Base-by-base conservation (phyloP, 192 early-diverging fungal genomes). In the Coemansia sp. region DNA sequence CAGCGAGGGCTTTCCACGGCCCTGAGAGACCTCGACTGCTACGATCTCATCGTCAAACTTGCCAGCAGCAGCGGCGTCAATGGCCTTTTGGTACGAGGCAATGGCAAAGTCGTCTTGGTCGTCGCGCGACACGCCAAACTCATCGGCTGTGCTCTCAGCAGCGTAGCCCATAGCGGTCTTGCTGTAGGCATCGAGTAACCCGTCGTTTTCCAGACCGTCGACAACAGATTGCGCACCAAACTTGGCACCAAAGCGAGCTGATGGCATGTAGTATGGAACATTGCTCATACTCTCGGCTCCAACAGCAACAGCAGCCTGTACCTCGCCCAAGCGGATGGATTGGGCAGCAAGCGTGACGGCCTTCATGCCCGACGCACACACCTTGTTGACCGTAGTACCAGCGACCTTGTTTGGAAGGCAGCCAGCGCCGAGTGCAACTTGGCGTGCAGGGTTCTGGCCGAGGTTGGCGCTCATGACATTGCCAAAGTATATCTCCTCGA, bases 381-480 rank as follows among this genome's bases (percentile, higher is more conserved):
- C 91, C 78, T 93, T 93, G 84, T 92, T 93, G 68, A 94, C 89
- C 5, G 91, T 91, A 5, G 91, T 93, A 51, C 89, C 85, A 44
- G 89, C 79, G 20, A 88, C 86, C 20, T 81, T 81, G 40, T 86
- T 64, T 39, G 62, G 32, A n/a, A 76, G 75, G 61, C 93, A 86
- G 15, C 91, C 91, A 12, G 92, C 88, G 44, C 87, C 86, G 22
- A 94, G 80, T 20, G 91, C 88, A 41, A 88, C 92, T 74, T 93
- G 91, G 62, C 92, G 90, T 27, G 92, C 92, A 40, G 91, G 91
- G 87, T 93, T 94, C 75, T 93, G 91, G 36, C 92, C 92, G n/a
- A 91, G 85, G 51, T 88, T 88, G 56, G 91, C 91, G 50, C 89
- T 87, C 75, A 94, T 78, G 9, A 93, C 92, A 59, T 89, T 90